phyloP scores from a whole-genome alignment of 2,329 filamentous ascomycete species.

The Neopestalotiopsis sp. region DNA sequence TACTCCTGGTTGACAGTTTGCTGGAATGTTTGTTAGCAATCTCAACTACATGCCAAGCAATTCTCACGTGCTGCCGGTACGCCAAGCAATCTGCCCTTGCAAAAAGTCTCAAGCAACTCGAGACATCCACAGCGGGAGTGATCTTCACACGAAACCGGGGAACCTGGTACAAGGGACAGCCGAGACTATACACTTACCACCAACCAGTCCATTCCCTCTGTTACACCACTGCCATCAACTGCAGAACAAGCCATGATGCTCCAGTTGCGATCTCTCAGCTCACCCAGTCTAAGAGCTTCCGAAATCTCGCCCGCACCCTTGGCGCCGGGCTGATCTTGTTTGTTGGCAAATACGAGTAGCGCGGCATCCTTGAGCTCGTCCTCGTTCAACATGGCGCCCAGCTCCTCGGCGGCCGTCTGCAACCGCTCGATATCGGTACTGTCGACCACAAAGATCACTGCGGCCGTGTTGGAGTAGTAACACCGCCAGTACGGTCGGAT shows the following conservation, averaged over 20 bases:
- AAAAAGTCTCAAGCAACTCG: neutral
- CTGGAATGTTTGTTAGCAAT: conserved; percentile 28
- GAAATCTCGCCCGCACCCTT: conserved; percentile 97
- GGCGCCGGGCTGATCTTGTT: conserved; percentile 96
- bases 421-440: conserved; percentile 96
- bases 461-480: conserved; percentile 98
- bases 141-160: neutral
- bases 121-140: neutral
- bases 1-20: conserved; percentile 50
- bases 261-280: conserved; percentile 97
- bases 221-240: conserved; percentile 92
- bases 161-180: neutral
- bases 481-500: conserved; percentile 99
- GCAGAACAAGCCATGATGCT: conserved; percentile 98
- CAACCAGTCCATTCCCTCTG: conserved; percentile 99
- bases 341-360: conserved; percentile 97
- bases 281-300: conserved; percentile 86
- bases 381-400: conserved; percentile 95
- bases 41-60: neutral
- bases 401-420: conserved; percentile 89
- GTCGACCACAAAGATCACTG: conserved; percentile 98
- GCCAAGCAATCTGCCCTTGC: neutral
- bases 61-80: neutral
- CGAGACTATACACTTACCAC: conserved; percentile 64
- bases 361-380: conserved; percentile 97